Conservation (phyloP, 2,329 filamentous ascomycete genomes). For the Claviceps purpurea region DNA sequence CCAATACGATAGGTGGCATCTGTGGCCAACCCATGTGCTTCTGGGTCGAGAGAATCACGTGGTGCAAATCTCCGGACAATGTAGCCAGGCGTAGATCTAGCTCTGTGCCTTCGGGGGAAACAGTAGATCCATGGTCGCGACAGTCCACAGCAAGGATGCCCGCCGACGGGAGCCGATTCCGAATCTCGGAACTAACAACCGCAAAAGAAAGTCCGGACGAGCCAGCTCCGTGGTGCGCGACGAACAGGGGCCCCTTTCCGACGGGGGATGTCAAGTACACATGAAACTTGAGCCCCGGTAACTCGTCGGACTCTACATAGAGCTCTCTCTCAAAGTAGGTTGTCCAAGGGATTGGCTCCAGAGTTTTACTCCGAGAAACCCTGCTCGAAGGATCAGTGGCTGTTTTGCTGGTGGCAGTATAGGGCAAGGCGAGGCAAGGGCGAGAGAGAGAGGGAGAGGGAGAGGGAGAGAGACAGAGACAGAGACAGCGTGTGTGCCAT, state of each 20-base stretch:
- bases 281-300: slow-evolving; percentile 53
- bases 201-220: slow-evolving; percentile 91
- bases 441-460: neutral
- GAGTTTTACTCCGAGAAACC: slow-evolving; percentile 35
- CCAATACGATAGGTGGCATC: slow-evolving; percentile 66
- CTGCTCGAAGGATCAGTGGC: slow-evolving; percentile 17
- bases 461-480: neutral
- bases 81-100: slow-evolving; percentile 61
- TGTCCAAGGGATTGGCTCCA: slow-evolving; percentile 68
- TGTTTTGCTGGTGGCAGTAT: slow-evolving; percentile 5
- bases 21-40: slow-evolving; percentile 56
- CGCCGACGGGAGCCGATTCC: slow-evolving; percentile 61
- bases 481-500: neutral
- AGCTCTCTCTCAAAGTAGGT: slow-evolving; percentile 85
- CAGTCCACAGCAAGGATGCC: slow-evolving; percentile 80
- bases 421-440: neutral
- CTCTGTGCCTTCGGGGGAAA: slow-evolving; percentile 24
- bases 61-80: slow-evolving; percentile 58
- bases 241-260: slow-evolving; percentile 66
- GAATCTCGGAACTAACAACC: slow-evolving; percentile 62
- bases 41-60: slow-evolving; percentile 55
- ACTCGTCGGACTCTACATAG: slow-evolving; percentile 43
- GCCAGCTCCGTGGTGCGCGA: slow-evolving; percentile 89
- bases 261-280: slow-evolving; percentile 76
- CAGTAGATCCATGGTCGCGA: slow-evolving; percentile 68